These are phyloP conservation scores for Eucalyptus cloeziana DNA, from an alignment of 345 rosid species.

Conservation along the genomic window DNA sequence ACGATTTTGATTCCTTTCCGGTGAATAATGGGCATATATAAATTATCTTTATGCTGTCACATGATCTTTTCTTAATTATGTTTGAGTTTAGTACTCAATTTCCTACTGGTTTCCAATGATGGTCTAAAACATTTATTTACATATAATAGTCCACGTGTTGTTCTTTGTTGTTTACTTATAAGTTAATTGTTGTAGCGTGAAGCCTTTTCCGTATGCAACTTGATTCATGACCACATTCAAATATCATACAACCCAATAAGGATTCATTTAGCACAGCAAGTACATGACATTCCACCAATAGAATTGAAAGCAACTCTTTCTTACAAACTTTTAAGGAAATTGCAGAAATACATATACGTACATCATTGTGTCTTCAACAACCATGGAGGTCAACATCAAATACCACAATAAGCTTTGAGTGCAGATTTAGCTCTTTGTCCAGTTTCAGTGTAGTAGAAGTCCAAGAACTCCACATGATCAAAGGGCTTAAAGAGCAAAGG, in stretches of 20 bases:
- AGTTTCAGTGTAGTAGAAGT: slow-evolving; percentile 18
- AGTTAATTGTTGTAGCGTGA: neutral
- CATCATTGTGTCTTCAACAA: neutral
- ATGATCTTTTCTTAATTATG: neutral
- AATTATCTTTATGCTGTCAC: neutral
- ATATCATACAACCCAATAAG: neutral
- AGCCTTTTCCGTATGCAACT: neutral
- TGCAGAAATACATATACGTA: neutral
- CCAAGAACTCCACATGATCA: slow-evolving; percentile 26
- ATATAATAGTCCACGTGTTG: neutral
- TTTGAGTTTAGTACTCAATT: neutral
- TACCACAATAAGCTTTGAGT: slow-evolving; percentile 28
- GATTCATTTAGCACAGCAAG: neutral
- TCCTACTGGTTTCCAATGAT: neutral
- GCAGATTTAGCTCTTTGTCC: slow-evolving; percentile 22
- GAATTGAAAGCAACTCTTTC: neutral
- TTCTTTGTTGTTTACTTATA: neutral
- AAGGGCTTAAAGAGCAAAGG: slow-evolving; percentile 5
- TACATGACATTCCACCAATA: neutral
- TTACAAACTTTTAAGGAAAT: neutral
- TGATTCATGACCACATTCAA: neutral
- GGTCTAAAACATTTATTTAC: neutral
- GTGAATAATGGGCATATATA: neutral
- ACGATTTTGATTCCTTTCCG: neutral
- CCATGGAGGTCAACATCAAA: neutral